phyloP scores from a whole-genome alignment of 805 yeast species.

The Priceomyces haplophilus region DNA sequence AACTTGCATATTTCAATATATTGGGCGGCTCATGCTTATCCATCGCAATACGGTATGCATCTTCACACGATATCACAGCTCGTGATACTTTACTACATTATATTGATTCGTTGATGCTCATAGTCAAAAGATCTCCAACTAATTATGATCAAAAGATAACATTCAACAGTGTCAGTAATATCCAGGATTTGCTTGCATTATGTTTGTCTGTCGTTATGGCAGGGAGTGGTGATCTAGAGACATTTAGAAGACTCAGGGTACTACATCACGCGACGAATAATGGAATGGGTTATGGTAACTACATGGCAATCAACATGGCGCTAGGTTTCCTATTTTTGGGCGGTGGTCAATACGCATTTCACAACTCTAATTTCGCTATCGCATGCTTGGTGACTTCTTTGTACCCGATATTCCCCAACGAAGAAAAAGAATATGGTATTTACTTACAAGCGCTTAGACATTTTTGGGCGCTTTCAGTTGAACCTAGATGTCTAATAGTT shows the following conservation, averaged over 20 bases:
- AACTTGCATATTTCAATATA: conserved; percentile 58
- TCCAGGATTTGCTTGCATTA: conserved; percentile 59
- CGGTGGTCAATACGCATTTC: conserved; percentile 86
- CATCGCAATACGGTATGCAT: conserved; percentile 73
- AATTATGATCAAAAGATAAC: conserved; percentile 61
- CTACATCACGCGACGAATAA: conserved; percentile 58
- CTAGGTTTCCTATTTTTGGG: conserved; percentile 87
- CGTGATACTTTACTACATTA: conserved; percentile 53
- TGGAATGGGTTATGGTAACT: conserved; percentile 59
- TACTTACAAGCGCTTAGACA: conserved; percentile 84
- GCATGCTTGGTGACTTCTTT: conserved; percentile 71
- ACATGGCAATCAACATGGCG: conserved; percentile 74
- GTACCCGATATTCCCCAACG: conserved; percentile 68
- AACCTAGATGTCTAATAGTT: conserved; percentile 74
- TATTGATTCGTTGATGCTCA: conserved; percentile 49
- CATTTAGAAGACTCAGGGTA: conserved; percentile 67
- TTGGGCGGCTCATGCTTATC: conserved; percentile 75
- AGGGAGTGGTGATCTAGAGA: conserved; percentile 84
- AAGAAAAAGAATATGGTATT: conserved; percentile 45
- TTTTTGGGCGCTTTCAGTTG: conserved; percentile 85
- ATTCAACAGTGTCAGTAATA: conserved; percentile 48
- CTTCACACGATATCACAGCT: conserved; percentile 55
- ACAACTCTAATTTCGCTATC: conserved; percentile 57
- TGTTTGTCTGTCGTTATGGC: conserved; percentile 77
- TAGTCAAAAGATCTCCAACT: conserved; percentile 40